Evolutionary conservation across 768 basidiomycete species (phyloP).

Genomic region (Neoboletus magnificus): DNA sequence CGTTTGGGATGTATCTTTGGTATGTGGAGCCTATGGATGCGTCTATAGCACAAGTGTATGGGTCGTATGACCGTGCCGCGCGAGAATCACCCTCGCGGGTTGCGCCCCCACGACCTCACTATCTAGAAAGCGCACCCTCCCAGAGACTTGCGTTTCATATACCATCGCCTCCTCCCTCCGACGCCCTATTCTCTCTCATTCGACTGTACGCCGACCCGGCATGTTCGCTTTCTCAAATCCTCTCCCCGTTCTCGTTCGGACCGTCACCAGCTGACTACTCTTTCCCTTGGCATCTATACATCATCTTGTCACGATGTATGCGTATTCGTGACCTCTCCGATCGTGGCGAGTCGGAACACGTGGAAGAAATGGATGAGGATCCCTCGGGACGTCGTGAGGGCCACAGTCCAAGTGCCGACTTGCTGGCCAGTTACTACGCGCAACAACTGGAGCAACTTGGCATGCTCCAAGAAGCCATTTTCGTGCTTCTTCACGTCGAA

Average conservation of each 20-base stretch:
- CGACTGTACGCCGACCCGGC: conserved; percentile 71
- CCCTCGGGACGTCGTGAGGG: conserved; percentile 59
- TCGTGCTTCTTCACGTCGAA: conserved; percentile 88
- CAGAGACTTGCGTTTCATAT: conserved; percentile 39
- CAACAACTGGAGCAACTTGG: conserved; percentile 79
- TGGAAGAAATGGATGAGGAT: conserved; percentile 36
- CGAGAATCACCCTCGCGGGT: conserved; percentile 39
- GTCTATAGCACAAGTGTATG: conserved; percentile 65
- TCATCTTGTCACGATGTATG: conserved; percentile 80
- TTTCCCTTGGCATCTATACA: conserved; percentile 90
- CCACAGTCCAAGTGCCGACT: conserved; percentile 80
- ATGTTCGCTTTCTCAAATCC: conserved; percentile 62
- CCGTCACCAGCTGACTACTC: conserved; percentile 77
- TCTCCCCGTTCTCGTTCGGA: conserved; percentile 71
- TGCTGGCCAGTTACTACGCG: conserved; percentile 81
- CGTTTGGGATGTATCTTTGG: conserved; percentile 90
- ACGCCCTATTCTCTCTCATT: conserved; percentile 81
- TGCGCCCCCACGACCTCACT: conserved; percentile 59
- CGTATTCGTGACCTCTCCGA: conserved; percentile 87
- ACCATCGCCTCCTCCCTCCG: conserved; percentile 46
- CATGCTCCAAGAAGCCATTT: conserved; percentile 80
- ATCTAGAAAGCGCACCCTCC: conserved; percentile 35
- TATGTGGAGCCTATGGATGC: conserved; percentile 72
- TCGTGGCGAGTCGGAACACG: conserved; percentile 48
- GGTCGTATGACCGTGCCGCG: conserved; percentile 50